These are phyloP conservation scores for Neocucurbitaria cava DNA, from an alignment of 2,329 filamentous ascomycete genomes.

Conservation along the genomic window DNA sequence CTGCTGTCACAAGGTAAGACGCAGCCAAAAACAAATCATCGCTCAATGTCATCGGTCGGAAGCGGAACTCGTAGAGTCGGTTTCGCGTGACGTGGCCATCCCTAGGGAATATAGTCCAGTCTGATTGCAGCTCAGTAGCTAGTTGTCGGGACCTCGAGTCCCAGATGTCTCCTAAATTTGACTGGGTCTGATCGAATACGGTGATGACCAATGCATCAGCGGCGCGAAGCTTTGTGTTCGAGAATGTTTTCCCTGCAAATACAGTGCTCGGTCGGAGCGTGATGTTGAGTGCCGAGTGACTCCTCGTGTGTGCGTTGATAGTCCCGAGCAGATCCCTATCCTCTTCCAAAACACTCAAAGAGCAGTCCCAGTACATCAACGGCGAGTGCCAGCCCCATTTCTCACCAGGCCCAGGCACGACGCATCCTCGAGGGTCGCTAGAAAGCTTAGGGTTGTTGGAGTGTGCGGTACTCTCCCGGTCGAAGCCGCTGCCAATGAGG, in stretches of 20 bases:
- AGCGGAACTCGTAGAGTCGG: constrained; percentile 79
- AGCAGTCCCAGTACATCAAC: constrained; percentile 80
- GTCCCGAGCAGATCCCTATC: constrained; percentile 72
- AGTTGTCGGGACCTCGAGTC: constrained; percentile 64
- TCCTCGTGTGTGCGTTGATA: constrained; percentile 69
- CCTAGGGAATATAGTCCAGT: constrained; percentile 71
- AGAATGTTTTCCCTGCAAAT: constrained; percentile 80
- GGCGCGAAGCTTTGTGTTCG: constrained; percentile 70
- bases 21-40: constrained; percentile 70
- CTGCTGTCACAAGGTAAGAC: constrained; percentile 68
- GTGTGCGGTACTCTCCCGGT: constrained; percentile 4
- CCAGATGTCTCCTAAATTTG: constrained; percentile 71
- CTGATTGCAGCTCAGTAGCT: constrained; percentile 56
- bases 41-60: constrained; percentile 72
- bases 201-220: constrained; percentile 82
- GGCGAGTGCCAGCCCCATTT: constrained; percentile 86
- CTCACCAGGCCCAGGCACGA: constrained; percentile 58
- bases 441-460: constrained; percentile 6
- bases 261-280: constrained; percentile 80
- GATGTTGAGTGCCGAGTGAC: constrained; percentile 73
- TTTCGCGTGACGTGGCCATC: constrained; percentile 62
- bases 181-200: constrained; percentile 71
- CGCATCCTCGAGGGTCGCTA: constrained; percentile 29
- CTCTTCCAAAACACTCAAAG: constrained; percentile 61
- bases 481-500: constrained; percentile 62